Evolutionary conservation across 148 eudicot genomes (phyloP).

Genomic region (Polygonum aviculare): DNA sequence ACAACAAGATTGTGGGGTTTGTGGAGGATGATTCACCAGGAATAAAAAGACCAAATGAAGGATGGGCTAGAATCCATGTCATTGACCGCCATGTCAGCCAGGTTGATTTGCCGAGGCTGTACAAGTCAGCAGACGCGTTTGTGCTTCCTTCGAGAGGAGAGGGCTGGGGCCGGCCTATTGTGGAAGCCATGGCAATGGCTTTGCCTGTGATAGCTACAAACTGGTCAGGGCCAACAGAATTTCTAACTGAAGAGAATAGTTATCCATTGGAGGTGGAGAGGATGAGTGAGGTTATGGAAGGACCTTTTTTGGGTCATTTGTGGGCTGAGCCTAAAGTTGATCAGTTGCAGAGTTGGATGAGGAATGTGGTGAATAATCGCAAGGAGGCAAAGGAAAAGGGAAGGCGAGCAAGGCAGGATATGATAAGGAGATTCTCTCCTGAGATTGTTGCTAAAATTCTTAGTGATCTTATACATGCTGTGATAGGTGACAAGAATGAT

Average conservation of each 20-base stretch:
- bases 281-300: conserved; percentile 51
- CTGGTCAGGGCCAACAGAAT: conserved; percentile 75
- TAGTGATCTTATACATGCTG: conserved; percentile 18
- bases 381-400: conserved; percentile 59
- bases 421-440: conserved; percentile 38
- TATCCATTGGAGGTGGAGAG: conserved; percentile 43
- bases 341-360: conserved; percentile 42
- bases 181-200: conserved; percentile 81
- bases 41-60: conserved; percentile 33
- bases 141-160: conserved; percentile 77
- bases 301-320: conserved; percentile 64
- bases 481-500: conserved; percentile 12
- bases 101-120: conserved; percentile 51
- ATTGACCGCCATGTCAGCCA: conserved; percentile 55
- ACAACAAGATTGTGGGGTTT: conserved; percentile 40
- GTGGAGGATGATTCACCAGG: conserved; percentile 29
- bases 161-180: conserved; percentile 77
- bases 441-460: conserved; percentile 41
- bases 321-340: conserved; percentile 81
- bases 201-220: conserved; percentile 59
- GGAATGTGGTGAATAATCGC: conserved; percentile 36
- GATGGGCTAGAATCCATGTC: conserved; percentile 57
- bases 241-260: conserved; percentile 47
- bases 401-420: conserved; percentile 39
- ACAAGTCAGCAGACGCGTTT: conserved; percentile 55